Evolutionary conservation across 2,329 filamentous ascomycete genomes (phyloP).

Genomic region (Botrytis paeoniae): DNA sequence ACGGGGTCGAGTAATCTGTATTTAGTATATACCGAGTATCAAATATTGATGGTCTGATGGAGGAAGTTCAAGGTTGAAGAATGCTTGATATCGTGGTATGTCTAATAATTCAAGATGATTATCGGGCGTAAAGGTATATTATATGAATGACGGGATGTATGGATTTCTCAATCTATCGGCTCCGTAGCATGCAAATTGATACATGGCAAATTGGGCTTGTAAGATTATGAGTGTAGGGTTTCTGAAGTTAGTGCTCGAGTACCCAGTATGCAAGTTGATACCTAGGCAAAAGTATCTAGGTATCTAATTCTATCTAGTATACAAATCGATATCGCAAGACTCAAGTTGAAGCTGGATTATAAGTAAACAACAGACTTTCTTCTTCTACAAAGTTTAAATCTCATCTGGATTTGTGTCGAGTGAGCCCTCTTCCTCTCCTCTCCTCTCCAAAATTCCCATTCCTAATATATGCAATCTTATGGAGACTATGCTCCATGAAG

Average conservation of each 20-base stretch:
- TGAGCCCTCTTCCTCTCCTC: neutral
- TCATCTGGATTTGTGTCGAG: neutral
- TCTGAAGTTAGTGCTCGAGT: neutral
- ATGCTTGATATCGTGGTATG: neutral
- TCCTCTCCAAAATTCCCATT: neutral
- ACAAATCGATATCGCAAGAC: neutral
- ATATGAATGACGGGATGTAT: neutral
- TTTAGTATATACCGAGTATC: neutral
- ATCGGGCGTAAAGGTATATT: neutral
- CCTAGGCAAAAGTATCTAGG: neutral
- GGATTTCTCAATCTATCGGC: neutral
- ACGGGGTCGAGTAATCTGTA: neutral
- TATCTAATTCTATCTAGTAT: neutral
- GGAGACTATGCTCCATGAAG: slow-evolving; percentile 8
- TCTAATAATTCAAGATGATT: neutral
- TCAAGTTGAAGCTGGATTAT: neutral
- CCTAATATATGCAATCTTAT: slow-evolving; percentile 2
- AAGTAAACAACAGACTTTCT: neutral
- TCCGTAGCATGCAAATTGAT: neutral
- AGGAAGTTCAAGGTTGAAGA: neutral
- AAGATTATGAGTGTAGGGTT: neutral
- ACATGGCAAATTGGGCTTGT: neutral
- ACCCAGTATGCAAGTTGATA: neutral
- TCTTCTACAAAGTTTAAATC: neutral
- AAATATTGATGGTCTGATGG: neutral